phyloP scores from a whole-genome alignment of 1,284 basidiomycete species.

The Somion occarium region DNA sequence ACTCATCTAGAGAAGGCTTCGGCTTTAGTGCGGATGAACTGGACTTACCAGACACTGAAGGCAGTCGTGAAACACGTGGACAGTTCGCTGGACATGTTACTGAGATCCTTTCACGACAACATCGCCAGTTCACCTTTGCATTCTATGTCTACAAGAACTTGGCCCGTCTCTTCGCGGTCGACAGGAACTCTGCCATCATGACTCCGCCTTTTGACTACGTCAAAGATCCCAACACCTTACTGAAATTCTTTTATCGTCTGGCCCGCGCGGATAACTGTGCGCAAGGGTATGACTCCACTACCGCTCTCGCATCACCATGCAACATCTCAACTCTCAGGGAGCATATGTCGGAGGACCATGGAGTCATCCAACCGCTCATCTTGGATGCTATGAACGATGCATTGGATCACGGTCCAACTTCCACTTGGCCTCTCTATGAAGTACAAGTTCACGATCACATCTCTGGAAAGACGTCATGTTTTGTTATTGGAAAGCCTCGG shows the following conservation, averaged over 20 bases:
- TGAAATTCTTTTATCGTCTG: conserved; percentile 1
- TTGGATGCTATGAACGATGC: background rate
- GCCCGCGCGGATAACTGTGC: background rate
- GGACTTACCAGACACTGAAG: background rate
- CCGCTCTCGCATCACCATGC: background rate
- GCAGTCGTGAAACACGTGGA: background rate
- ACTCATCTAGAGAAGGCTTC: background rate
- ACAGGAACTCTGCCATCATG: background rate
- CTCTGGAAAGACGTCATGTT: background rate
- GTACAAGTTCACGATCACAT: background rate
- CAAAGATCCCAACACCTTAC: background rate
- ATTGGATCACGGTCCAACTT: background rate
- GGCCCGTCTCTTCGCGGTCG: background rate
- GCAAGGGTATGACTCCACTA: background rate
- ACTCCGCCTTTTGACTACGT: background rate
- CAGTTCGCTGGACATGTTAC: background rate
- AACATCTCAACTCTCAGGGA: background rate
- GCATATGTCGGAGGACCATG: too few species aligned
- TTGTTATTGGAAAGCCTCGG: background rate
- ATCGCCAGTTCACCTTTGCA: background rate
- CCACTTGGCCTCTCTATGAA: background rate
- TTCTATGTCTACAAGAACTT: background rate
- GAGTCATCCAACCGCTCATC: background rate
- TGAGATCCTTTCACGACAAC: background rate
- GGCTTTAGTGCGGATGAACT: background rate